Evolutionary conservation across 495 filamentous ascomycete genomes (phyloP).

Genomic region (Gamarada debralockiae): DNA sequence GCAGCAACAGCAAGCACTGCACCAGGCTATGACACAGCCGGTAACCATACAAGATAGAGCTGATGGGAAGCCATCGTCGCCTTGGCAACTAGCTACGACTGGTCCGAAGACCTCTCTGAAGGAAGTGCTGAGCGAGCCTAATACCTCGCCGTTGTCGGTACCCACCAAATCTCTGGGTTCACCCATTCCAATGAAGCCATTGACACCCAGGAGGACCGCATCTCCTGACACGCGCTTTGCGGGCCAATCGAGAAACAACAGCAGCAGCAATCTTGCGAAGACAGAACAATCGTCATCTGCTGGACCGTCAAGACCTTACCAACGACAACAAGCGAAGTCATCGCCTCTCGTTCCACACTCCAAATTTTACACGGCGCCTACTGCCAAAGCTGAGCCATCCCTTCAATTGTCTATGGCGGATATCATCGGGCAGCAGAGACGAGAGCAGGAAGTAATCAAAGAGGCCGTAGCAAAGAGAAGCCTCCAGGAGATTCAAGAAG

Average conservation of each 20-base stretch:
- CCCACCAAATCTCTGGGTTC: conserved; percentile 7
- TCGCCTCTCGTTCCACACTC: conserved; percentile 42
- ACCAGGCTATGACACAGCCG: conserved; percentile 34
- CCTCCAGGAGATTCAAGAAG: conserved; percentile 88
- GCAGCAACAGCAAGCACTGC: conserved; percentile 64
- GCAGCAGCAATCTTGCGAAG: conserved; percentile 6
- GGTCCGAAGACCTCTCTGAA: conserved; percentile 29
- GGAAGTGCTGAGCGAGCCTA: conserved; percentile 30
- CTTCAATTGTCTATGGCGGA: conserved; percentile 75
- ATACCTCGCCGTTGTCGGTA: conserved; percentile 28
- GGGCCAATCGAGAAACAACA: conserved; percentile 35
- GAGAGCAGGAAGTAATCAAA: conserved; percentile 75
- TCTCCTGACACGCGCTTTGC: conserved; percentile 54
- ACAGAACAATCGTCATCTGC: conserved; percentile 2
- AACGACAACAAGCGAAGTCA: conserved; percentile 5
- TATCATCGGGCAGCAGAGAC: conserved; percentile 82
- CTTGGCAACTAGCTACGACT: conserved; percentile 63
- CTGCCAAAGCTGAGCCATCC: conserved; percentile 44
- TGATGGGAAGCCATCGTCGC: conserved; percentile 42
- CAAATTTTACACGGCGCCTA: conserved; percentile 34
- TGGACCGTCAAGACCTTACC: conserved; percentile 11
- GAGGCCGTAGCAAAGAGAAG: conserved; percentile 84
- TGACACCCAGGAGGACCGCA: conserved; percentile 37
- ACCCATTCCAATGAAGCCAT: conserved; percentile 18
- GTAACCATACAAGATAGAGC: conserved; percentile 4